Evolutionary conservation across 768 basidiomycete genomes (phyloP).

Genomic region (Hygrocybe coccinea): DNA sequence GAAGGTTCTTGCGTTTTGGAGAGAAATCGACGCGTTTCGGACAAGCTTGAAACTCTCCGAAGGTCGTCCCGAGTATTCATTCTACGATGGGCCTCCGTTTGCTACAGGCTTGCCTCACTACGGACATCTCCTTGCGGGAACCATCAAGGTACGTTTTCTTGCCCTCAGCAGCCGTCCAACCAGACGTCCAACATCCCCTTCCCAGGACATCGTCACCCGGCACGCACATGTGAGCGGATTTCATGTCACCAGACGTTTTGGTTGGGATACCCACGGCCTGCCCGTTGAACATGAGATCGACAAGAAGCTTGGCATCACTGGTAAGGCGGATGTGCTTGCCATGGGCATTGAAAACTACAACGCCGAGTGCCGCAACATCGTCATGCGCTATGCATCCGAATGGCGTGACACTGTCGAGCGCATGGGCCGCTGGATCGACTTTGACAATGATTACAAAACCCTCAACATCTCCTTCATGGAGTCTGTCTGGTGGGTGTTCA

Average conservation of each 20-base stretch:
- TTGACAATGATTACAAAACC: conserved; percentile 99
- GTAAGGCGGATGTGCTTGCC: conserved; percentile 86
- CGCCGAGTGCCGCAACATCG: conserved; percentile 91
- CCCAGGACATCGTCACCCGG: conserved; percentile 92
- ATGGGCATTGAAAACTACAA: conserved; percentile 99
- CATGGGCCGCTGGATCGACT: conserved; percentile 99
- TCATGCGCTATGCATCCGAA: conserved; percentile 93
- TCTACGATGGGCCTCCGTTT: conserved; percentile 97
- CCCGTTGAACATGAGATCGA: conserved; percentile 99
- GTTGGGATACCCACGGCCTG: conserved; percentile 98
- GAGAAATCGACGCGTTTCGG: conserved; percentile 95
- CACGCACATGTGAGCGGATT: conserved; percentile 91
- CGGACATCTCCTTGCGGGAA: conserved; percentile 88
- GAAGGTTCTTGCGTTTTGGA: conserved; percentile 87
- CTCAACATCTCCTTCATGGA: conserved; percentile 94
- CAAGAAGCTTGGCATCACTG: conserved; percentile 88
- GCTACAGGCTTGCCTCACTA: conserved; percentile 97
- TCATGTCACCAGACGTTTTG: conserved; percentile 91
- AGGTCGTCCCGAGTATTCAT: conserved; percentile 84
- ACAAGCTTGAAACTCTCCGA: conserved; percentile 90
- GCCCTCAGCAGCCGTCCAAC: background rate
- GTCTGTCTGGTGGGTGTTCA: conserved; percentile 98
- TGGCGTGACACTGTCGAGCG: conserved; percentile 95
- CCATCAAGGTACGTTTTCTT: conserved; percentile 69
- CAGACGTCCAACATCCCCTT: conserved; percentile 8